Evolutionary conservation across 495 filamentous ascomycete genomes (phyloP), one percentile per base, ranked within the genome.

Genomic region (Parathielavia appendiculata): DNA sequence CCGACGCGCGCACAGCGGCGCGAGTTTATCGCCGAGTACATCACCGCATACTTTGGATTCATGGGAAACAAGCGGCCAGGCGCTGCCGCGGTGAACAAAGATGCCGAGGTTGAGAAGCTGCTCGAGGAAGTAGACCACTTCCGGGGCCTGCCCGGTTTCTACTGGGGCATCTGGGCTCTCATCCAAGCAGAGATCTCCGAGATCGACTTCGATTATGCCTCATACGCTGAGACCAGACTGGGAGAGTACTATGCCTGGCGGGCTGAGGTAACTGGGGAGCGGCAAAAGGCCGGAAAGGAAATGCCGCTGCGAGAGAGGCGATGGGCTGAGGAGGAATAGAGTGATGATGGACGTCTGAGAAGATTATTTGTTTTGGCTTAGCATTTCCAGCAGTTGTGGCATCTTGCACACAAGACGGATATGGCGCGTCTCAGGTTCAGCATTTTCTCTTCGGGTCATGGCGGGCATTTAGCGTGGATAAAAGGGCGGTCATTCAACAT

Each of bases 161-260:
- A 79, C 66, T 89, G 87, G 90, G 95, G 93, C 22, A 88, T 96
- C 49, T 97, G 95, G 95, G 89, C 91, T 10, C 79, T 97, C 50
- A 97, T 99, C 65, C 95, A 99, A 75, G 90, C 91, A 2, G 89
- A 84, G 17, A 97, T 99, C 61, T 92, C 88, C 5, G 84, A 92
- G 57, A 97, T 99, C 62, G 91, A 97, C 69, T 99, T 99, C 66
- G 91, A 99, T 72, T 99, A 97, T 64, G 89, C 90, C 38, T 80
- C 81, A 23, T 99, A 97, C 73, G 95, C 92, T 22, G 89, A 96
- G 69, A 68, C 86, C 5, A 79, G 95, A 56, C 76, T 99, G 10
- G 88, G 88, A 40, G 93, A 99, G 76, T 99, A 97, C 72, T 95
- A 86, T 80, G 90, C 85, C n/a, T 99, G 93, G 93, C 86, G 90